A percentile compares a stretch with the other conserved stretches of the same genome.
Evolutionary conservation across 148 eudicot genomes (phyloP).

Genomic region (Chenopodium formosanum): DNA sequence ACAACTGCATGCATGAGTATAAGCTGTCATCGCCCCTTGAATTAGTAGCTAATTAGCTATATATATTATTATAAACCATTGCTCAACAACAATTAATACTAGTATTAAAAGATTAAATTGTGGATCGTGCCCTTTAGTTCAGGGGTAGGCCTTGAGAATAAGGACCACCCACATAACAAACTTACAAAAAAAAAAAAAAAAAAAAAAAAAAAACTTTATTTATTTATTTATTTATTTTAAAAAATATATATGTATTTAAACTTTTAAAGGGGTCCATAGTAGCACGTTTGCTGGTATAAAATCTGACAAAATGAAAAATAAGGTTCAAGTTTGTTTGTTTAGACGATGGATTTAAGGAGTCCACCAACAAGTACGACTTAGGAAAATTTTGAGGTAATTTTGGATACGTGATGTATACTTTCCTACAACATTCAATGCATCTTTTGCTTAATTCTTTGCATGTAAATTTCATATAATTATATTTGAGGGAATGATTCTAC

Average conservation of each 20-base stretch:
- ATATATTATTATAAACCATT: too few species aligned
- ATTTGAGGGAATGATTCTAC: constrained; percentile 13
- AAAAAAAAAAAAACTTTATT: too few species aligned
- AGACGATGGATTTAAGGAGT: not conserved
- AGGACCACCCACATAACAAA: not conserved
- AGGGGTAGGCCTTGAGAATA: not conserved
- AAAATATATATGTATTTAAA: too few species aligned
- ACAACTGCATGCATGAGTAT: not conserved
- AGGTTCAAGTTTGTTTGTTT: not conserved
- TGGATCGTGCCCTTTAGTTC: not conserved
- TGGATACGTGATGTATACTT: not conserved
- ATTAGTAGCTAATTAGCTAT: too few species aligned
- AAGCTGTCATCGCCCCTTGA: not conserved
- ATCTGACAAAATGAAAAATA: not conserved
- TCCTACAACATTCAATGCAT: constrained; percentile 19
- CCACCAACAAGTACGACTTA: not conserved
- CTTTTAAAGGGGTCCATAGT: not conserved
- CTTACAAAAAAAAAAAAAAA: too few species aligned
- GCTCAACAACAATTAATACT: not conserved
- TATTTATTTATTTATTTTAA: too few species aligned
- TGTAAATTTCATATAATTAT: not conserved
- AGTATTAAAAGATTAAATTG: too few species aligned
- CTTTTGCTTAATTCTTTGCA: not conserved
- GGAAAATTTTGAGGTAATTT: not conserved
- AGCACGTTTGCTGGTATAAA: not conserved